These are phyloP conservation scores for Chrysanthemum lavandulifolium DNA, from an alignment of 129 eudicot species.

Conservation along the genomic window DNA sequence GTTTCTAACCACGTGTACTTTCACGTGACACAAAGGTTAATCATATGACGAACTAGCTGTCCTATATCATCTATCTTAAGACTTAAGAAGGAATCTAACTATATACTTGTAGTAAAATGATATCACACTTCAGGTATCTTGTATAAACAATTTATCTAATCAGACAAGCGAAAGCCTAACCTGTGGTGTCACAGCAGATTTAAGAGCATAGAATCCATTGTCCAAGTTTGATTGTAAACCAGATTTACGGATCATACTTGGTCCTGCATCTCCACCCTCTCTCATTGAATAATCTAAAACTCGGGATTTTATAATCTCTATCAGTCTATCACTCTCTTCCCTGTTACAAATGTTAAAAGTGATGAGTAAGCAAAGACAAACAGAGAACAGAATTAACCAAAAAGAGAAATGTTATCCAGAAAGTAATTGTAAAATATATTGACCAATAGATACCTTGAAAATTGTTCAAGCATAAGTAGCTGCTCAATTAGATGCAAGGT, in stretches of 20 bases:
- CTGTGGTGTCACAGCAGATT: constrained; percentile 42
- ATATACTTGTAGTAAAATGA: background rate
- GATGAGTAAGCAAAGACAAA: constrained; percentile 16
- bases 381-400: background rate
- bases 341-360: constrained; percentile 39
- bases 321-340: constrained; percentile 71
- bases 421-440: background rate
- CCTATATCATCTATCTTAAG: background rate
- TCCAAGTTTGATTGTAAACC: constrained; percentile 49
- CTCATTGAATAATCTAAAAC: constrained; percentile 42
- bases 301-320: constrained; percentile 64
- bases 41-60: background rate
- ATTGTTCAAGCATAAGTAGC: background rate
- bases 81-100: background rate
- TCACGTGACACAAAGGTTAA: too few species aligned
- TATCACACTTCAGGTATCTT: background rate
- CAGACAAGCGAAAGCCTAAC: constrained; percentile 33
- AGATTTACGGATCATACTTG: constrained; percentile 35
- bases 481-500: constrained; percentile 15
- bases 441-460: background rate
- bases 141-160: background rate
- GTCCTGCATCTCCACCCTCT: constrained; percentile 34
- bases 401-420: background rate
- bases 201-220: constrained; percentile 30
- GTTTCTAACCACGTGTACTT: background rate